Evolutionary conservation across 2,329 filamentous ascomycete genomes (phyloP).

Genomic region (Neobulgaria alba): DNA sequence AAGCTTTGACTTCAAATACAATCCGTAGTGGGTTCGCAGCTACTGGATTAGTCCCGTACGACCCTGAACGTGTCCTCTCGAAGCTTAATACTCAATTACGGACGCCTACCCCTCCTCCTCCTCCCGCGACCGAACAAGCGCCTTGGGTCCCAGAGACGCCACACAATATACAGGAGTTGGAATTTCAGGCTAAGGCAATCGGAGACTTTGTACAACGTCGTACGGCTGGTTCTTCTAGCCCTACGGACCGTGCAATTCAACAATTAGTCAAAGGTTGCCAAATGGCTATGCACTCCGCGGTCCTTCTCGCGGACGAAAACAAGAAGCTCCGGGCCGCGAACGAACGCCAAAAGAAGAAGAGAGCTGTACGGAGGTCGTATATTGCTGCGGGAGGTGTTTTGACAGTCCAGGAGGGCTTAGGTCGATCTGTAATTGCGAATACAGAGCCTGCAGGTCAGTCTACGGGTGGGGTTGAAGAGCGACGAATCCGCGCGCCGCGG

Average conservation of each 20-base stretch:
- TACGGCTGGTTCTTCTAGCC: background rate
- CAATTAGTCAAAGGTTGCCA: background rate
- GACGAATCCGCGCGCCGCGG: too few relatives aligned
- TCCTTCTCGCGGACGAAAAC: background rate
- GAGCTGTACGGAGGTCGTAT: background rate
- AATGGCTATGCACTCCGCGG: background rate
- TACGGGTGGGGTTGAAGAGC: too few relatives aligned
- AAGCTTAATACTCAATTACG: background rate
- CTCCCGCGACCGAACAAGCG: background rate
- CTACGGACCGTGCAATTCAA: background rate
- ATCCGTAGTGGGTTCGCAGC: background rate
- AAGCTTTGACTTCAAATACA: constrained; percentile 1
- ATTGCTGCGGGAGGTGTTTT: background rate
- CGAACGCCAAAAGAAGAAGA: background rate
- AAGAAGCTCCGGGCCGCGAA: background rate
- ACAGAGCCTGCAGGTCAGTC: constrained; percentile 6
- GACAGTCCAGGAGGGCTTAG: background rate
- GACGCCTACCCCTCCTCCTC: background rate
- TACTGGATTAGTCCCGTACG: background rate
- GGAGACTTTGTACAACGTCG: background rate
- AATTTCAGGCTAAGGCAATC: background rate
- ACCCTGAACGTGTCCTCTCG: background rate
- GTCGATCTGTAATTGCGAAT: background rate
- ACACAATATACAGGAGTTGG: background rate
- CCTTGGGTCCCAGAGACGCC: background rate